phyloP scores from a whole-genome alignment of 768 basidiomycete species.

The Kockovaella imperatae region DNA sequence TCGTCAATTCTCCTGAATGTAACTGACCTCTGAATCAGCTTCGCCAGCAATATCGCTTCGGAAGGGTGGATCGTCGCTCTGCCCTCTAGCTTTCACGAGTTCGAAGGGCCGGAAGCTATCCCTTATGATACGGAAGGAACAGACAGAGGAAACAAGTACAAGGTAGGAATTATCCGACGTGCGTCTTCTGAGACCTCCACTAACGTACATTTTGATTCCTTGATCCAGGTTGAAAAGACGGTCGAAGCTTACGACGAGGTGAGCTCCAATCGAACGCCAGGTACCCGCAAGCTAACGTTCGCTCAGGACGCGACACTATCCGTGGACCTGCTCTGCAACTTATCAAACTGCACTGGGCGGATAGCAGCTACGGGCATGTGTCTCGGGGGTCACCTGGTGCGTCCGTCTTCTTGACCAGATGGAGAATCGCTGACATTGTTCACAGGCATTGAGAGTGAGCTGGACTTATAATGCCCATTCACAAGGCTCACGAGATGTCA shows the following conservation, averaged over 20 bases:
- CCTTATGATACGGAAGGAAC: constrained; percentile 84
- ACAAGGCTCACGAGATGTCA: constrained; percentile 34
- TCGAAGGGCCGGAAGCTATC: constrained; percentile 77
- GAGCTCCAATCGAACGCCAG: not conserved
- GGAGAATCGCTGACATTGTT: not conserved
- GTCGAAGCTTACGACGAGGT: constrained; percentile 84
- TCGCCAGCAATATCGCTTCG: constrained; percentile 40
- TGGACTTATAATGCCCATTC: not conserved
- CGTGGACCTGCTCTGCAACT: constrained; percentile 63
- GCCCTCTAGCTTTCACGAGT: constrained; percentile 68
- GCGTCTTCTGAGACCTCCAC: not conserved
- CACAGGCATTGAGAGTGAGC: constrained; percentile 31
- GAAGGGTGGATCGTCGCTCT: constrained; percentile 44
- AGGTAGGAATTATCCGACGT: constrained; percentile 50
- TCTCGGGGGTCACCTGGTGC: constrained; percentile 32
- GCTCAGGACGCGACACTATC: constrained; percentile 67
- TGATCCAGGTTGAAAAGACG: constrained; percentile 69
- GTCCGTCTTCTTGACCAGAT: constrained; percentile 3
- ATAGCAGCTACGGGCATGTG: constrained; percentile 53
- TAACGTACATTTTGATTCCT: no score
- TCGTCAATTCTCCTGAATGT: constrained; percentile 56
- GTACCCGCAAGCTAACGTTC: not conserved
- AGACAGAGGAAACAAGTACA: constrained; percentile 86
- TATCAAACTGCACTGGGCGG: constrained; percentile 80
- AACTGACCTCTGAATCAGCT: constrained; percentile 14